Percentiles rank a stretch among this genome's conserved stretches.
Evolutionary conservation across 2,329 filamentous ascomycete species (phyloP).

Genomic region (Cercospora sp.): DNA sequence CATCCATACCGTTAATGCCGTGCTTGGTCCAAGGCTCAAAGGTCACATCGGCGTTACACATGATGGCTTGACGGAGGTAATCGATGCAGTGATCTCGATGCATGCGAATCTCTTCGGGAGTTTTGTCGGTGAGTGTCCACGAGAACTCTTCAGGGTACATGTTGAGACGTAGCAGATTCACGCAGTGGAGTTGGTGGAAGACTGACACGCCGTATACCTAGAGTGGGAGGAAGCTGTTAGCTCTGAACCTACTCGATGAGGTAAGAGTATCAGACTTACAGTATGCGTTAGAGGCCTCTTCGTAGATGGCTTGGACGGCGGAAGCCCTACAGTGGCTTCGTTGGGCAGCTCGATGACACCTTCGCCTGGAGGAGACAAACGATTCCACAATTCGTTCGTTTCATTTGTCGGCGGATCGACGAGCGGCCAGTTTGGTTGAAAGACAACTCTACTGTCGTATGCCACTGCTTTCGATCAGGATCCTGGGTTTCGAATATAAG

Average conservation of each 20-base stretch:
- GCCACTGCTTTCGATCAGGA: background rate
- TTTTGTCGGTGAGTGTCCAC: background rate
- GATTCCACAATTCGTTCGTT: background rate
- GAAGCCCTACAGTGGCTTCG: background rate
- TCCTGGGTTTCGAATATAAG: background rate
- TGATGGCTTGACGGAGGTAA: slow-evolving; percentile 12
- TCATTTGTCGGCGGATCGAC: background rate
- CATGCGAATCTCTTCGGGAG: background rate
- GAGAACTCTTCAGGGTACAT: background rate
- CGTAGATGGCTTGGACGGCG: background rate
- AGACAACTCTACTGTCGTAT: background rate
- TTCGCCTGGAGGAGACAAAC: background rate
- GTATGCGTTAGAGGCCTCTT: background rate
- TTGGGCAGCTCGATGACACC: background rate
- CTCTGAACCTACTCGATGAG: no score
- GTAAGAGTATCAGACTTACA: background rate
- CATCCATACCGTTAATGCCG: background rate
- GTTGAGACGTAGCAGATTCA: background rate
- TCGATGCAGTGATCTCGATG: slow-evolving; percentile 17
- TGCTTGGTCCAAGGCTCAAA: background rate
- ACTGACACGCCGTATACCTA: background rate
- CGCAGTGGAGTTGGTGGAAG: background rate
- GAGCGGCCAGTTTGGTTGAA: background rate
- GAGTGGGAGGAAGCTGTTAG: background rate
- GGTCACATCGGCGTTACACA: slow-evolving; percentile 17